Base-by-base conservation (phyloP, 163 green algal species). In the Chlamydomonas reinhardtii region DNA sequence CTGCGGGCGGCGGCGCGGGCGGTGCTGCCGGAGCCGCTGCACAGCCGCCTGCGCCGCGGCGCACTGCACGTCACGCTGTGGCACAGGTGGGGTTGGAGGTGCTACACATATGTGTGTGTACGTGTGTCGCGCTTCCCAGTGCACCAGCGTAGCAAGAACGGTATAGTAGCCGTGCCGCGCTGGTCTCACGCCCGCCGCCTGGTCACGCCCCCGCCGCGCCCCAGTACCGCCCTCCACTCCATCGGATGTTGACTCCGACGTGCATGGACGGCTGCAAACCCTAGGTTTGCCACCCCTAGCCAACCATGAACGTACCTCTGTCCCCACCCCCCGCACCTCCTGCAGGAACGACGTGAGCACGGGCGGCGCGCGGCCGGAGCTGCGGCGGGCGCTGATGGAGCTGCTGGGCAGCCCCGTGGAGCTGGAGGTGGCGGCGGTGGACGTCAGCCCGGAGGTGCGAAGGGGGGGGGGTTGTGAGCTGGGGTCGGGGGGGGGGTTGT, bases 31-130 rank as follows among this genome's bases (percentile, higher is more conserved):
- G 19, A 59, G 34, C 69, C 80, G 73, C 64, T 91, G 68, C 54
- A 76, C 56, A 54, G 31, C 24, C 74, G 82, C 76, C 76, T 87
- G 52, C 66, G 70, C 11, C 25, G 56, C 31, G 70, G 83, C 2
- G 34, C 66, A 34, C 61, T 90, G 62, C 90, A 93, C 73, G 81
- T 92, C 19, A 93, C 90, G 31, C 69, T 92, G n/a, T 92, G 88
- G 90, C 90, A 92, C 78, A 72, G 39, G 79, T 85, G 52, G 32
- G 69, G 3, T 1, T 11, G 66, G 66, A 15, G 62, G 25, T 11
- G 61, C 61, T 0, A 29, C 61, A n/a, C 61, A n/a, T 6, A 15
- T 22, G 56, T 65, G 56, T 25, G 4, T 65, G 39, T 48, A n/a
- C n/a, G n/a, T n/a, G n/a, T n/a, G n/a, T n/a, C n/a, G n/a, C n/a